These are phyloP conservation scores for Debaryomyces fabryi DNA, from an alignment of 1,139 yeast genomes.

Conservation along the genomic window DNA sequence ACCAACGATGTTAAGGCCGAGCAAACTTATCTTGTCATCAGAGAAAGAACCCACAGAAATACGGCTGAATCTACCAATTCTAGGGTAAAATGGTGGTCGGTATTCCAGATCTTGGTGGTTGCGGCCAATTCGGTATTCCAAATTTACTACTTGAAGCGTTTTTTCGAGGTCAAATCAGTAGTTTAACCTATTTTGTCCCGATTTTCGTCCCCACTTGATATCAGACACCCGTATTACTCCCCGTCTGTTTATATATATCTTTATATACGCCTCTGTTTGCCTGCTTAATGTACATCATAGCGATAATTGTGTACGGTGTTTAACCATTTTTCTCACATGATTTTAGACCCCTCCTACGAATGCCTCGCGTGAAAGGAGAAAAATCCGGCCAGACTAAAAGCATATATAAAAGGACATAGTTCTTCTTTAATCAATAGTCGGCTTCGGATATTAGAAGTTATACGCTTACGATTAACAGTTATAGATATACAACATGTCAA, in stretches of 20 bases:
- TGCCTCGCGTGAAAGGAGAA: conserved; percentile 8
- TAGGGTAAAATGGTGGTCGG: conserved; percentile 97
- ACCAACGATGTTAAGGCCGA: conserved; percentile 90
- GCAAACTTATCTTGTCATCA: conserved; percentile 87
- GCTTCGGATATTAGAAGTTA: not conserved
- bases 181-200: conserved; percentile 46
- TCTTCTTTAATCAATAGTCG: not conserved
- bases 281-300: not conserved
- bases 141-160: conserved; percentile 88
- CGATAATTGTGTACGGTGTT: not conserved
- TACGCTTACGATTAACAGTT: not conserved
- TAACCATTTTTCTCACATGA: conserved; percentile 6
- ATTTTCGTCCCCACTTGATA: not conserved
- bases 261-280: not conserved
- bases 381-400: not conserved
- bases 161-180: conserved; percentile 91
- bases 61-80: conserved; percentile 97
- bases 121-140: conserved; percentile 88
- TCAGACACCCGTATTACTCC: not conserved
- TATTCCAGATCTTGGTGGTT: conserved; percentile 86
- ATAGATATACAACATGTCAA: conserved; percentile 30
- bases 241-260: conserved; percentile 4
- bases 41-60: conserved; percentile 97
- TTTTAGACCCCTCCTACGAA: conserved; percentile 6
- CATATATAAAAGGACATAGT: not conserved